Conservation (phyloP, 2,329 filamentous ascomycete species). For the Exophiala phaeomuriformis region DNA sequence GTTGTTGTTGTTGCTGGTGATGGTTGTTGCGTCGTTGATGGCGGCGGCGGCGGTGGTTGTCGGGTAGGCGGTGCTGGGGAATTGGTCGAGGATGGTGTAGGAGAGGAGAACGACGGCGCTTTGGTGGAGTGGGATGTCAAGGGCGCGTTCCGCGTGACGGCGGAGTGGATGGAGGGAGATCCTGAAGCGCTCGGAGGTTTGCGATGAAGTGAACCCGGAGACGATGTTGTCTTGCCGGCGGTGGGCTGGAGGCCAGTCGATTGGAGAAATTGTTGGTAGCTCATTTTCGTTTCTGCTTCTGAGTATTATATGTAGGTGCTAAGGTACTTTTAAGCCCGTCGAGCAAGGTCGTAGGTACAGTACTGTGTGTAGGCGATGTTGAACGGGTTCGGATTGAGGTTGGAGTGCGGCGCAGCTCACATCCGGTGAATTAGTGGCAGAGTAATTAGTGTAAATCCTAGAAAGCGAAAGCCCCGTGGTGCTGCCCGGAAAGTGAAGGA, state of each 20-base stretch:
- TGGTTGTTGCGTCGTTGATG: not conserved
- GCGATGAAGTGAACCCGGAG: slow-evolving; percentile 14
- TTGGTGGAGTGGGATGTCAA: not conserved
- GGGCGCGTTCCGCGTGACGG: slow-evolving; percentile 7
- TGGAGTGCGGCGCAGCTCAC: too few relatives aligned
- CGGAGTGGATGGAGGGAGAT: slow-evolving; percentile 7
- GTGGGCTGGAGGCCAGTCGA: slow-evolving; percentile 6
- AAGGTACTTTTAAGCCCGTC: too few relatives aligned
- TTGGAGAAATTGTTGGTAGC: slow-evolving; percentile 18
- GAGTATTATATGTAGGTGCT: too few relatives aligned
- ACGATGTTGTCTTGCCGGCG: slow-evolving; percentile 7
- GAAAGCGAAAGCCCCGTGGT: too few relatives aligned
- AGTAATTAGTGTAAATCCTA: too few relatives aligned
- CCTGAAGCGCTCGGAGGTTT: slow-evolving; percentile 15
- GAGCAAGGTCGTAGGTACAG: too few relatives aligned
- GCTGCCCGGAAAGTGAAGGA: too few relatives aligned
- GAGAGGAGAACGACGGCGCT: slow-evolving; percentile 9
- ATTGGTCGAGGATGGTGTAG: slow-evolving; percentile 4
- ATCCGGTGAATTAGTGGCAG: too few relatives aligned
- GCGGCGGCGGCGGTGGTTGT: not conserved
- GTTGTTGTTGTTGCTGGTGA: too few relatives aligned
- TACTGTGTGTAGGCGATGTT: too few relatives aligned
- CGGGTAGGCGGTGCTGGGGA: not conserved
- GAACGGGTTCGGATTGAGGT: too few relatives aligned
- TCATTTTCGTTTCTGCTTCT: slow-evolving; percentile 7